Base-by-base conservation (phyloP, 129 eudicot genomes). In the Lactuca sativa region DNA sequence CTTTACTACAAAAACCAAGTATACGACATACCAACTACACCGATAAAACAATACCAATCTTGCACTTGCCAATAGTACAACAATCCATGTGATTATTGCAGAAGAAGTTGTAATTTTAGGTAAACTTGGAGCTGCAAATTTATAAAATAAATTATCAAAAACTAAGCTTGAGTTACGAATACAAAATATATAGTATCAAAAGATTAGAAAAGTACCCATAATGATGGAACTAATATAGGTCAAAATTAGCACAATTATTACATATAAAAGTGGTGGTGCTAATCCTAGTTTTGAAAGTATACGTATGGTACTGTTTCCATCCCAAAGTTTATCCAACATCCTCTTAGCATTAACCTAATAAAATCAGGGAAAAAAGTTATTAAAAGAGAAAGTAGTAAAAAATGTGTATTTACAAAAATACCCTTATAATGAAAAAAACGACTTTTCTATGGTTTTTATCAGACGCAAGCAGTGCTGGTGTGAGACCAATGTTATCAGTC, bases 361-460 rank as follows among this genome's bases (percentile, higher is more conserved):
- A 63, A 62, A 74, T 17, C 14, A 5, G 21, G 37, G 6, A 66
- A 51, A 31, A 54, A 54, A 59, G 17, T 9, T 10, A 21, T 40
- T 21, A 21, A 16, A 47, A 47, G 2, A 47, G 0, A 9, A 47
- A 47, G n/a, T 47, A 3, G n/a, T 47, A 47, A 47, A 43, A 43
- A 21, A 47, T 47, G 1, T 11, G 52, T 10, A 43, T 2, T 47
- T 47, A 47, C 52, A 4, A 47, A 81, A 74, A 80, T 84, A 90
- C 99, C 83, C 52, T 43, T 87, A 95, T 97, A 90, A 95, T 97
- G 85, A 87, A 95, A 95, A 95, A 90, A 53, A 97, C 97, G 78
- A 95, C 97, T 95, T 90, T 97, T 84, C 86, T 83, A 67, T 90
- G 97, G 86, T 84, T 95, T 63, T 95, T 95, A 80, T 95, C 99